Base-by-base conservation (phyloP, 2,329 filamentous ascomycete species). In the Clarireedia hainanense region DNA sequence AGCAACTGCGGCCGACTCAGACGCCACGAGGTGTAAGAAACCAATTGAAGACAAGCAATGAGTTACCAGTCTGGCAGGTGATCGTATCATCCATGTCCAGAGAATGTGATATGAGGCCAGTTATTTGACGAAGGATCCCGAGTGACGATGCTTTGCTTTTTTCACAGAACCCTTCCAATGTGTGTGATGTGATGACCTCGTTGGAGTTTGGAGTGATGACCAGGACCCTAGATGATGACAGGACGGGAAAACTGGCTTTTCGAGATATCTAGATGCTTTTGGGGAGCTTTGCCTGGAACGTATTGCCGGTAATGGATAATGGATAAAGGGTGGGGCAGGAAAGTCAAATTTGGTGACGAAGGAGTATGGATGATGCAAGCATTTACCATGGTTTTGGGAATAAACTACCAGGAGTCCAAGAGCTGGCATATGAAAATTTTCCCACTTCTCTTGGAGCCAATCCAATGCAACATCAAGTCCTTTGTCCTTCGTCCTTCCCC, bases 21-120 rank as follows among this genome's bases (percentile, higher is more conserved):
- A 55, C 49, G 52, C 52, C 52, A 55, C 52, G 46, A 49, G 49
- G 26, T 47, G 53, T 55, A 50, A 55, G 37, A 55, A 47, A 46
- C 53, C 53, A 55, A 55, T 55, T 55, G 47, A 46, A 55, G 6
- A 39, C 47, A 27, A 51, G 52, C 47, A 45, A 45, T 45, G 37
- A 51, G 17, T 36, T 55, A 37, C 27, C 40, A 39, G 30, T 23
- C 17, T 51, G 47, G 47, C 53, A 55, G 53, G 47, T 55, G 53
- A 55, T 51, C 53, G 51, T n/a, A 51, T 45, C 14, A 51, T 55
- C 47, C 53, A 51, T 51, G 53, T 42, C 27, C 36, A 40, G 27
- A 15, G 24, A 45, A 45, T 43, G 52, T 50, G 26, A 50, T 55
- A 27, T 50, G 52, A 55, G 40, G 52, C 20, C 26, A 46, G 37